Base-by-base conservation (phyloP, 495 filamentous ascomycete genomes). In the Penicillium daleae region DNA sequence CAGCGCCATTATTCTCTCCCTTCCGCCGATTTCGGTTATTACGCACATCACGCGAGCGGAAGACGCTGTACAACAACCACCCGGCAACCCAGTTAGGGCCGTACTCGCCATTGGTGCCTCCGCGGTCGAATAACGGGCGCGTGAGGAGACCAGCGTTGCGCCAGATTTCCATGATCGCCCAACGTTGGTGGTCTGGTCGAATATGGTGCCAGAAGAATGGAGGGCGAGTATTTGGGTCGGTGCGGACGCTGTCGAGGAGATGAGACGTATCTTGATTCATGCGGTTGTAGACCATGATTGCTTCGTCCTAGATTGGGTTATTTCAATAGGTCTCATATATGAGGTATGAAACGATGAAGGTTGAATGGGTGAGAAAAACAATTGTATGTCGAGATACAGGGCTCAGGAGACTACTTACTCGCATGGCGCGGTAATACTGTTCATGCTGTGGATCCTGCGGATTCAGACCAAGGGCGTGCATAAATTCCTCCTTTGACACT, bases 61-160 rank as follows among this genome's bases (percentile, higher is more conserved):
- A 86, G 21, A 85, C 82, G 62, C 83, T 83, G 56, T 86, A 86
- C 48, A 86, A 63, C 71, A 85, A 79, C 84, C 84, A 86, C 15
- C 76, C 75, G 7, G 83, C 79, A 7, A 86, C 80, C 84, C 84
- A 86, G 60, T 86, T 86, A 8, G 81, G 81, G 10, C 78, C 82
- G 44, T 78, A 74, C 63, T 80, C 78, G 53, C 77, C 77, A 24
- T 63, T 67, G 0, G 76, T 77, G 4, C 62, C 64, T 13, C 80
- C 81, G 13, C 62, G 67, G 19, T 78, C 74, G 57, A 83, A 83
- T 0, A 77, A 61, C 2, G 66, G 62, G 0, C 74, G 68, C n/a
- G 79, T 82, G 12, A 72, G 60, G 1, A 76, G 67, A 1, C 67
- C 67, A 0, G 80, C 73, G 32, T 71, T 77, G 19, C 60, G 68